Evolutionary conservation across 2,329 filamentous ascomycete species (phyloP), one percentile per base, ranked within the genome.

Genomic region (Claviceps sp.): DNA sequence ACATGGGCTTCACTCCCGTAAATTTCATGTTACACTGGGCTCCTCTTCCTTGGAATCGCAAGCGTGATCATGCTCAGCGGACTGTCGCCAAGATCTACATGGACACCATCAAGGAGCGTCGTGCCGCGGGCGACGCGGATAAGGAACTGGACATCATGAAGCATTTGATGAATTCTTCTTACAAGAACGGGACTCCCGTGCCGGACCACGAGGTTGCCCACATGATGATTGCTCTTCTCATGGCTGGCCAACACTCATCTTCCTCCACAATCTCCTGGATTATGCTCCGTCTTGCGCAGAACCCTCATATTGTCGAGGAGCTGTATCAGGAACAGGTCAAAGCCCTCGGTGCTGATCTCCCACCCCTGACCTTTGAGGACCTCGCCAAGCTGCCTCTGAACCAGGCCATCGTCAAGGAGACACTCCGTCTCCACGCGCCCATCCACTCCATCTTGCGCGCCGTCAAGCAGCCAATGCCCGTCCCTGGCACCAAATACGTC

Each of bases 391-490:
- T 96, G 37, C 81, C 88, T 48, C 79, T 96, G 20, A 87, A 95
- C 73, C 77, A 84, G 60, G 85, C 88, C 61, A 83, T 94, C 57
- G 78, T 96, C 70, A 93, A 91, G 72, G 90, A 96, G 71, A 95
- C 90, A 2, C 83, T 96, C 41, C 86, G 90, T 56, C 75, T 96
- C 16, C 87, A 96, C 67, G 86, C 89, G 1, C 90, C 90, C 1
- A 96, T 97, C 62, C 90, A 96, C 77, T 93, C 87, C 49, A 95
- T 97, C 63, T 81, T 97, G 76, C 88, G 90, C 61, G 86, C 87
- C 60, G 91, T 95, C 67, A 95, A 91, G 73, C 80, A 81, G 58
- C 88, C 90, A 54, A 88, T 96, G 79, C 78, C 82, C 11, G 79
- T 95, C 26, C 82, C 88, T 34, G 86, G 86, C 57, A 94, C 88